Evolutionary conservation across 1,139 yeast species (phyloP).

Genomic region (Debaryomyces sp.): DNA sequence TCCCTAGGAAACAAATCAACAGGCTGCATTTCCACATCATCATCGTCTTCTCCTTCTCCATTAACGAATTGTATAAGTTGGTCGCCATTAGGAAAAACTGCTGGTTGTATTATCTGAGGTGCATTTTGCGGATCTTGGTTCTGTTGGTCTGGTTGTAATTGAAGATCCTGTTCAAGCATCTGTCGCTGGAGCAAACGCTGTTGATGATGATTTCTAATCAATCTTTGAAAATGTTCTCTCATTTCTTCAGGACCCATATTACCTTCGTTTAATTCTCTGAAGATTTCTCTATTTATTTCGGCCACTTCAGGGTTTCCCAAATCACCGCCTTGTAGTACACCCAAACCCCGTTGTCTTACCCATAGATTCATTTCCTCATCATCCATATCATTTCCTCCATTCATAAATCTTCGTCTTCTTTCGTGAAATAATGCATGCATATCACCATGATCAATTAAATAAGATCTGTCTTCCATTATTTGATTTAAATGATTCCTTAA

Average conservation of each 20-base stretch:
- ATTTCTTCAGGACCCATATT: conserved; percentile 41
- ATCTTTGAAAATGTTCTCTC: conserved; percentile 41
- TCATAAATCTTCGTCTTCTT: conserved; percentile 32
- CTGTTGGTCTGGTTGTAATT: conserved; percentile 11
- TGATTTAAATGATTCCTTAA: conserved; percentile 63
- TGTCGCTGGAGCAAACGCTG: conserved; percentile 23
- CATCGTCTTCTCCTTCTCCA: conserved; percentile 31
- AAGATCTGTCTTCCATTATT: conserved; percentile 47
- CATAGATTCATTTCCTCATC: conserved; percentile 32
- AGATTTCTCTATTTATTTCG: conserved; percentile 38
- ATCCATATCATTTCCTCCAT: conserved; percentile 23
- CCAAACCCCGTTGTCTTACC: conserved; percentile 41
- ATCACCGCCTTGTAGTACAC: conserved; percentile 25
- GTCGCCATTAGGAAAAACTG: conserved; percentile 41
- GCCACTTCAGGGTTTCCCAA: conserved; percentile 26
- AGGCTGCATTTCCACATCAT: conserved; percentile 41
- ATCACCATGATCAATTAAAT: conserved; percentile 44
- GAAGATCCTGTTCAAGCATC: conserved; percentile 12
- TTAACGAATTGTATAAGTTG: conserved; percentile 28
- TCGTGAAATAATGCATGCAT: conserved; percentile 37
- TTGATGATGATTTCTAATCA: conserved; percentile 34
- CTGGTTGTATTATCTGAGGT: conserved; percentile 47
- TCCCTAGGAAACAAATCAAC: conserved; percentile 38
- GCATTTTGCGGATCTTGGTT: conserved; percentile 30
- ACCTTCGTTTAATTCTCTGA: conserved; percentile 37